A percentile compares a stretch with the other conserved stretches of the same genome.
phyloP scores from a whole-genome alignment of 2,329 filamentous ascomycete species.

The Sporothrix curviconia region DNA sequence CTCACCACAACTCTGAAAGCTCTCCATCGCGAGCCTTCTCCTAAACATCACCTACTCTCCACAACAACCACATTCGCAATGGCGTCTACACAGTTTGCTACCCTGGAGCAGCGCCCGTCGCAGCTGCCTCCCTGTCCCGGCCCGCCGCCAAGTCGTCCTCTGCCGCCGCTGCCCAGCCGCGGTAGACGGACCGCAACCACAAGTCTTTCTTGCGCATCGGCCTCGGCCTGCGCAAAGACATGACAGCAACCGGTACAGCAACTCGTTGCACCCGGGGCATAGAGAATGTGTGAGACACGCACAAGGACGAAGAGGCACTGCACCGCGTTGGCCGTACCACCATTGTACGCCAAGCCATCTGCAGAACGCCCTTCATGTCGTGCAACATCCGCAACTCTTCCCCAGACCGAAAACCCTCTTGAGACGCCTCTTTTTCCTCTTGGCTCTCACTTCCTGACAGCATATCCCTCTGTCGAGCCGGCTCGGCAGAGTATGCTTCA shows the following conservation, averaged over 20 bases:
- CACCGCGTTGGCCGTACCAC: too few relatives aligned
- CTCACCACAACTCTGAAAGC: too few relatives aligned
- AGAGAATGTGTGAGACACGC: too few relatives aligned
- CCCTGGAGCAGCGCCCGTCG: constrained; percentile 56
- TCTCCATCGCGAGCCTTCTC: not conserved
- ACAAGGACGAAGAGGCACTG: too few relatives aligned
- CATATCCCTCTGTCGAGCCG: constrained; percentile 2
- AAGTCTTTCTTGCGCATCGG: not conserved
- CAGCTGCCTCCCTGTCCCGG: constrained; percentile 62
- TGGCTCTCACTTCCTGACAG: not conserved
- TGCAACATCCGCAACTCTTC: not conserved
- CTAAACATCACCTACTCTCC: constrained; percentile 14
- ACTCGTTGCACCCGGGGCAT: not conserved
- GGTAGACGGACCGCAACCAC: constrained; percentile 30
- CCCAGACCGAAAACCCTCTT: not conserved
- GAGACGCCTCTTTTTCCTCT: not conserved
- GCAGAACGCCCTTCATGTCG: too few relatives aligned
- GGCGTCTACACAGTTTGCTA: constrained; percentile 30
- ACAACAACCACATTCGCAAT: constrained; percentile 15
- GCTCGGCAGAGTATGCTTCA: not conserved
- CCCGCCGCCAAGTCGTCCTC: constrained; percentile 57
- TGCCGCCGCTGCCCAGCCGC: constrained; percentile 59
- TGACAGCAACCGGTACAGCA: not conserved
- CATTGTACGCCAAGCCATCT: too few relatives aligned
- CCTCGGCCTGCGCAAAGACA: not conserved